These are phyloP conservation scores for Parietichytrium sp. DNA, from an alignment of 108 stramenopile genomes.

Conservation along the genomic window DNA sequence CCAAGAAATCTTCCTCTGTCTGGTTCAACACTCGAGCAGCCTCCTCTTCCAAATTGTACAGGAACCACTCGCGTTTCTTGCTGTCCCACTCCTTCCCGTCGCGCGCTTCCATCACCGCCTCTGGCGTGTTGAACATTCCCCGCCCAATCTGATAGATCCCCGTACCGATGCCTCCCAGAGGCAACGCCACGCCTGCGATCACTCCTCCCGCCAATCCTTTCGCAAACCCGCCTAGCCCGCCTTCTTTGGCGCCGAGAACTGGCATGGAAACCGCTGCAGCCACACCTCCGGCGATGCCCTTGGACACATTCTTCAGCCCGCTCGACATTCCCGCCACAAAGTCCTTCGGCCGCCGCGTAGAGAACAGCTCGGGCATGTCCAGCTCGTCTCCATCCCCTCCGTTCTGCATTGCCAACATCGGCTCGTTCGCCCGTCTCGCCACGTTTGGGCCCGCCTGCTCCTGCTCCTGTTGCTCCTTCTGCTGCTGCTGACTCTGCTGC, in stretches of 20 bases:
- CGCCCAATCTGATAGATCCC: conserved; percentile 42
- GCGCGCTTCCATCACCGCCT: background rate
- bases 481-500: too few relatives aligned
- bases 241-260: conserved; percentile 21
- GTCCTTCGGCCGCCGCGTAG: conserved; percentile 23
- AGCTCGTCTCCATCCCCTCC: too few relatives aligned
- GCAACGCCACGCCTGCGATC: conserved; percentile 44
- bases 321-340: conserved; percentile 9
- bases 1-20: conserved; percentile 43
- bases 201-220: conserved; percentile 44
- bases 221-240: conserved; percentile 32
- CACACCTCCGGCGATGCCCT: conserved; percentile 19
- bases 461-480: too few relatives aligned
- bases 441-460: too few relatives aligned
- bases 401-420: too few relatives aligned
- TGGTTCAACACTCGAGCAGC: background rate
- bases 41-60: conserved; percentile 47
- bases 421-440: too few relatives aligned
- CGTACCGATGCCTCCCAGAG: conserved; percentile 35
- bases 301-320: conserved; percentile 37
- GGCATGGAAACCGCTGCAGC: conserved; percentile 40
- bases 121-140: conserved; percentile 41
- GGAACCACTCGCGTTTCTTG: conserved; percentile 10
- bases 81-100: conserved; percentile 42
- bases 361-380: conserved; percentile 40